phyloP scores from a whole-genome alignment of 139 green algal species.

The Micromonas pusilla region DNA sequence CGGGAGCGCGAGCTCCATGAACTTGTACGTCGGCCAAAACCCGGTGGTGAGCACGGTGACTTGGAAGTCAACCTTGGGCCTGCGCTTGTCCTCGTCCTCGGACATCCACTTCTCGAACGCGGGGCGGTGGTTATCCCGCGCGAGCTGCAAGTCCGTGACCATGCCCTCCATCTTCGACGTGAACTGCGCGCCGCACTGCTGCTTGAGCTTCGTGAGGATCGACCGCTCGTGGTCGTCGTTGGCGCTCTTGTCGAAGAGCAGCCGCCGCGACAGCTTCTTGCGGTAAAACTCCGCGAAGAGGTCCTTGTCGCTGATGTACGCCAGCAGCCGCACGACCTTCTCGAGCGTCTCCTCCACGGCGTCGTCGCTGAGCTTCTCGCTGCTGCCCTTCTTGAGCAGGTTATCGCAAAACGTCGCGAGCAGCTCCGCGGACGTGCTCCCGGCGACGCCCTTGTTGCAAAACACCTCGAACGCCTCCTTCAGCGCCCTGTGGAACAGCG shows the following conservation, averaged over 20 bases:
- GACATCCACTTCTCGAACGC: conserved; percentile 58
- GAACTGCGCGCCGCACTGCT: conserved; percentile 96
- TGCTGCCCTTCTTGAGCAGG: conserved; percentile 86
- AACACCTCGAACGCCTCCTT: conserved; percentile 99
- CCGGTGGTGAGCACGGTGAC: conserved; percentile 87
- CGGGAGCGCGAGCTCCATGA: conserved; percentile 78
- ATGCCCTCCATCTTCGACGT: conserved; percentile 97
- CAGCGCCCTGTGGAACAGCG: conserved; percentile 92
- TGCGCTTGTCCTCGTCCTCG: conserved; percentile 29
- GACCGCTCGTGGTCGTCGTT: conserved; percentile 91
- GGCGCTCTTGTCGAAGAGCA: conserved; percentile 73
- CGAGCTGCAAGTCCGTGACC: conserved; percentile 81
- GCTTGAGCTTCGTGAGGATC: conserved; percentile 92
- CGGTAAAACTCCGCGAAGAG: conserved; percentile 94
- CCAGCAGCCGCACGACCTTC: conserved; percentile 95
- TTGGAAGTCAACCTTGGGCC: conserved; percentile 62
- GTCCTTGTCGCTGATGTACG: conserved; percentile 93
- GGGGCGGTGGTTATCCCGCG: conserved; percentile 78
- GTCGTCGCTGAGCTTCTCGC: conserved; percentile 91
- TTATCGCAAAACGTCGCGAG: conserved; percentile 96
- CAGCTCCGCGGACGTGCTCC: conserved; percentile 80
- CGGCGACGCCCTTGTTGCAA: conserved; percentile 91
- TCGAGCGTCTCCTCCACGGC: conserved; percentile 89
- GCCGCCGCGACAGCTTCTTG: conserved; percentile 46
- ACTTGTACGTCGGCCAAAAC: conserved; percentile 83